Evolutionary conservation across 2,329 filamentous ascomycete species (phyloP), one percentile per base, ranked within the genome.

Genomic region (Colletotrichum liaoningense): DNA sequence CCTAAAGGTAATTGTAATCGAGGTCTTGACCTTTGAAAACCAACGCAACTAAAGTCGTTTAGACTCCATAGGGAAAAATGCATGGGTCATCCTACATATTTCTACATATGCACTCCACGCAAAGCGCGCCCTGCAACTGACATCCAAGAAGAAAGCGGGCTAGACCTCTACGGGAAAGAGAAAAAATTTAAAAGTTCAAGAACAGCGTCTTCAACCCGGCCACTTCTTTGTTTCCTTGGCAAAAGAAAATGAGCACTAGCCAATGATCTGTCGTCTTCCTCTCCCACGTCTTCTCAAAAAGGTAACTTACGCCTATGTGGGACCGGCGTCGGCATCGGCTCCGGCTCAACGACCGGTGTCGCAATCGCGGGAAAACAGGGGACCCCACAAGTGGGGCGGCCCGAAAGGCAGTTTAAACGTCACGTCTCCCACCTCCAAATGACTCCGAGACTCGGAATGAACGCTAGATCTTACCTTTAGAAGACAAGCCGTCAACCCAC

Each of bases 271-370:
- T n/a, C 4, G 38, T 19, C 38, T 42, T 19, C 14, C 16, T 19
- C 38, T 42, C 19, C 6, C 14, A 7, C 14, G 7, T 42, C 16
- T 19, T 7, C 38, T 28, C 3, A 22, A 19, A 46, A 19, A 28
- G 35, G 58, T 38, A 46, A 19, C 5, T 62, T 24, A 12, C 58
- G 58, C 58, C 58, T 62, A 33, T 12, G 11, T 22, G n/a, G 9
- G 5, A n/a, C 22, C 59, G 59, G 59, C 59, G 1, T 52, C 42
- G 59, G 59, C 26, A n/a, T 63, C 59, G 59, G 59, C 42, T 63
- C 26, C 42, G 59, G 42, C 26, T 52, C 26, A 30, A 19, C 5
- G 12, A n/a, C 19, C 42, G 38, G 42, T 52, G 26, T 63, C 9
- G 12, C 26, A 22, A 33, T 63, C 42, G 55, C 26, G 52, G 35